These are phyloP conservation scores for Hymenoscyphus infarciens DNA, from an alignment of 2,329 filamentous ascomycete genomes.

Conservation along the genomic window DNA sequence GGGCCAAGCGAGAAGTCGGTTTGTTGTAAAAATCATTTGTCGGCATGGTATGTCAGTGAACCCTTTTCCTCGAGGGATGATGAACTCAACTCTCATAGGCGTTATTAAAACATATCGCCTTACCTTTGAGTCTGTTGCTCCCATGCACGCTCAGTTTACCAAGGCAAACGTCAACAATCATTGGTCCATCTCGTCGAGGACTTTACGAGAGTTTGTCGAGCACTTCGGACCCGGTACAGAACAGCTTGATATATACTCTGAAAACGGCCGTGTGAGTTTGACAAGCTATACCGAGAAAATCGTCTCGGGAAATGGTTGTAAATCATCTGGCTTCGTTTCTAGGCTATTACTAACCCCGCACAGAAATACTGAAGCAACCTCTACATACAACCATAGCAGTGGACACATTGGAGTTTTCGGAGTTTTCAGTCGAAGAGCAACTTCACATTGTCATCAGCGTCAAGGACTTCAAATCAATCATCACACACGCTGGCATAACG, in stretches of 20 bases:
- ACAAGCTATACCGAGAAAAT: conserved; percentile 81
- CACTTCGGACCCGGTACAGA: conserved; percentile 79
- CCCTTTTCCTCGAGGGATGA: too few relatives aligned
- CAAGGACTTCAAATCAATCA: conserved; percentile 77
- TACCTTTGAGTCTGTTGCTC: conserved; percentile 69
- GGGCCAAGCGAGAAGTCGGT: conserved; percentile 63
- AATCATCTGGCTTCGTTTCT: not conserved
- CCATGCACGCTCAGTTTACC: conserved; percentile 74
- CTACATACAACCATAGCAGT: conserved; percentile 76
- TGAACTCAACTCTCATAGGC: conserved; percentile 29
- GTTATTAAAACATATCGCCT: conserved; percentile 75
- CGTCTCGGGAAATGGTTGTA: conserved; percentile 59
- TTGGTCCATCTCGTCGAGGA: conserved; percentile 70
- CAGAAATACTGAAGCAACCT: conserved; percentile 74
- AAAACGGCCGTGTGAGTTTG: conserved; percentile 66
- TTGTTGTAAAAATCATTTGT: conserved; percentile 70
- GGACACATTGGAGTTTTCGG: conserved; percentile 72
- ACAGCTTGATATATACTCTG: conserved; percentile 73
- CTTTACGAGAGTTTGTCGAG: conserved; percentile 71
- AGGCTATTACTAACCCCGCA: conserved; percentile 15
- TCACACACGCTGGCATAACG: conserved; percentile 68
- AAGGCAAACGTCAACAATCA: conserved; percentile 60
- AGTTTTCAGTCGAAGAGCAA: conserved; percentile 69
- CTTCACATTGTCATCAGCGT: conserved; percentile 78
- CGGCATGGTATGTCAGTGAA: conserved; percentile 48